Evolutionary conservation across 2,329 filamentous ascomycete genomes (phyloP), one percentile per base, ranked within the genome.

Genomic region (Fusarium mexicanum): DNA sequence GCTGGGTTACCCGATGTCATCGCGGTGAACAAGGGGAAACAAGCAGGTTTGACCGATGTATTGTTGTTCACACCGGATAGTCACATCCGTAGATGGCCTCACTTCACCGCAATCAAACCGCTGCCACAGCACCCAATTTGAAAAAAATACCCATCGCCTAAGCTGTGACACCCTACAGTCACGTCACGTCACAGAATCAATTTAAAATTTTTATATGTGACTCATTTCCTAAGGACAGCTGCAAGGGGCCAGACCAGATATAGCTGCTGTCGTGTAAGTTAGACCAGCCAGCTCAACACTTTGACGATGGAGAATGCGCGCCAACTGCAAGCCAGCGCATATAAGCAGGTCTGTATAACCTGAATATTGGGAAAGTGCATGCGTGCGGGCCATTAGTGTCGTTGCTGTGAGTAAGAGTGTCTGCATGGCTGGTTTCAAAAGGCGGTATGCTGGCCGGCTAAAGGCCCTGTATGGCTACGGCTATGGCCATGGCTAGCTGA

Each of bases 181-280:
- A 48, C 46, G 26, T 59, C 71, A 61, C 60, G 55, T 72, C 51
- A 38, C 54, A 43, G 14, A 47, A 46, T 61, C 13, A 72, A 64
- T 59, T 62, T 11, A 62, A 43, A 47, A 6, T 1, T 47, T 48
- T 64, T 37, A 26, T 35, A 33, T 51, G 50, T 71, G 67, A 72
- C 57, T 67, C 58, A 72, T 31, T 47, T 44, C 24, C 59, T 46
- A 62, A 73, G 66, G 66, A 61, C 59, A 72, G 60, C 40, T 74
- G 64, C 72, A 75, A 74, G 71, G 72, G 68, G 69, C 67, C 48
- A 44, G 46, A 31, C 55, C 43, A 54, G 57, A 57, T 44, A 54
- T 59, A 66, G 60, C 33, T 66, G 72, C 57, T 70, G 72, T 51
- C 64, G 72, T 74, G 68, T 70, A 73, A 72, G 72, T 73, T 29